Base-by-base conservation (phyloP, 2,329 filamentous ascomycete species). In the Periconia sp. region DNA sequence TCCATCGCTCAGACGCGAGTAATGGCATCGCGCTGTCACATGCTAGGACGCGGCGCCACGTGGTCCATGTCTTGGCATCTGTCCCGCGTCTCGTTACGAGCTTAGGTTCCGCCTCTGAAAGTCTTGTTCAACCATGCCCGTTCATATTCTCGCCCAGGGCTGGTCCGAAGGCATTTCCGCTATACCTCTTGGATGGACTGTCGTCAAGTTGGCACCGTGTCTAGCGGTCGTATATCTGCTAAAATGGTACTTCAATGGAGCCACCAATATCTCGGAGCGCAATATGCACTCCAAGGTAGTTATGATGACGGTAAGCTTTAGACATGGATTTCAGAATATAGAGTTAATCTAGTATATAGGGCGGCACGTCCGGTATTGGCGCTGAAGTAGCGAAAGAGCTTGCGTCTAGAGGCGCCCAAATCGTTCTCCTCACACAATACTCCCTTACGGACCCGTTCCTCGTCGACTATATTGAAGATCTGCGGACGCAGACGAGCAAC, bases 261-360 rank as follows among this genome's bases (percentile, higher is more conserved):
- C 85, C 10, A 75, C 72, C 56, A 96, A 94, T 70, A 73, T 72
- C 29, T 81, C 88, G 18, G 91, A 96, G 66, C 82, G 89, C 46
- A 80, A 87, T 41, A 91, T 99, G 85, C 91, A 96, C 70, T 91
- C 90, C 34, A 95, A 95, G 66, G 90, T 99, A 35, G 80, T 96
- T 31, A 86, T 99, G 78, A 83, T 99, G 38, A 99, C 94, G 13
- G 92, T 86, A 77, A 37, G 73, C 47, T 18, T 17, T 21, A 5
- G 19, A 21, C 7, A 46, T 22, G 17, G 16, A 31, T 13, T 17
- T 10, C 3, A 31, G 10, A 16, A 15, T 18, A 15, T 12, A n/a
- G 24, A 33, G 24, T 57, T 61, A 36, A 68, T 43, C 50, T 3
- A 29, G 1, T 19, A 4, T 12, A 12, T 35, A 87, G 84, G 86